Evolutionary conservation across 2,329 filamentous ascomycete species (phyloP).

Genomic region (Nothophoma quercina): DNA sequence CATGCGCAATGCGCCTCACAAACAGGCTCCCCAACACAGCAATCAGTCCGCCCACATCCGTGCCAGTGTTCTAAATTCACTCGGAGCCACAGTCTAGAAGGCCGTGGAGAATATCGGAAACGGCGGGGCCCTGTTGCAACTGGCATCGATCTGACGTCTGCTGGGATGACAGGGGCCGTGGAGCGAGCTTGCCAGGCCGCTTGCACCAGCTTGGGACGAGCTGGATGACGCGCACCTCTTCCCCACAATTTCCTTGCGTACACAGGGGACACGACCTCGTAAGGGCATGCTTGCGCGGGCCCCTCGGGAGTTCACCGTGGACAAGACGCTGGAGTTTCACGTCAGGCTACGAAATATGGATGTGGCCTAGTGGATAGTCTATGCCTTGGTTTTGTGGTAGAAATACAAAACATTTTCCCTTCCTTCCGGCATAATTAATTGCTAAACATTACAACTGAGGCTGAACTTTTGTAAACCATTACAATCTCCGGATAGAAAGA

Average conservation of each 20-base stretch:
- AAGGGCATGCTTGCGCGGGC: constrained; percentile 15
- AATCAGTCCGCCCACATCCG: constrained; percentile 1
- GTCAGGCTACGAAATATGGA: constrained; percentile 1
- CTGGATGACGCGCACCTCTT: constrained; percentile 20
- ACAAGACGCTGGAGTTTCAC: constrained; percentile 11
- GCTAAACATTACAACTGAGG: not conserved
- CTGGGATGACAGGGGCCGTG: not conserved
- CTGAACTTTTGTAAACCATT: not conserved
- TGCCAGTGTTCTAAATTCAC: constrained; percentile 13
- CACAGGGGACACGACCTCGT: constrained; percentile 5
- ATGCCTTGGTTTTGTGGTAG: not conserved
- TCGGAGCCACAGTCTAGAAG: constrained; percentile 17
- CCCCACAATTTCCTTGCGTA: constrained; percentile 15
- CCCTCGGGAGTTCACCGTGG: constrained; percentile 5
- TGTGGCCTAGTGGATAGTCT: not conserved
- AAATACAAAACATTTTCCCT: constrained; percentile 7
- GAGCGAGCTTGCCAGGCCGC: too few relatives aligned
- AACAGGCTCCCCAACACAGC: constrained; percentile 4
- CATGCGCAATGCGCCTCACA: constrained; percentile 13
- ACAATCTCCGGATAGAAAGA: constrained; percentile 13
- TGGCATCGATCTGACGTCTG: constrained; percentile 15
- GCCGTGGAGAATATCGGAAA: constrained; percentile 5
- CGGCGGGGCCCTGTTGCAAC: constrained; percentile 9
- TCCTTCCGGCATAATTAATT: not conserved
- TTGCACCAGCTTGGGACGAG: not conserved